Conservation (phyloP, 2,329 filamentous ascomycete species). For the Endothia cerciana region DNA sequence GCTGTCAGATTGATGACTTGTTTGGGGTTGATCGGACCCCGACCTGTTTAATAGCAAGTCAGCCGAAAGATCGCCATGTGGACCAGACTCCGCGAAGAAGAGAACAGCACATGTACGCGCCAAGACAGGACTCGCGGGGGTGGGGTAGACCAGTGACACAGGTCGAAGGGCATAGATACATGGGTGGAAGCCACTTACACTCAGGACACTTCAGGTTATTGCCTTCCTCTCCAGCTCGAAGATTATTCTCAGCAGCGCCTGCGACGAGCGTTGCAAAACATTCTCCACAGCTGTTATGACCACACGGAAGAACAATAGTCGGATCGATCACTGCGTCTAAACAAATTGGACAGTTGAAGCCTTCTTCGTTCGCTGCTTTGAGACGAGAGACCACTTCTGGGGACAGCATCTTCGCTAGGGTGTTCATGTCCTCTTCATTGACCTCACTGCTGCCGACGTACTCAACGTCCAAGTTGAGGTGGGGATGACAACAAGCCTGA, state of each 20-base stretch:
- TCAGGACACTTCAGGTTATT: slow-evolving; percentile 69
- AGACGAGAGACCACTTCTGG: slow-evolving; percentile 68
- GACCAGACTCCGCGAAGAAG: not conserved
- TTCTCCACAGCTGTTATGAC: slow-evolving; percentile 77
- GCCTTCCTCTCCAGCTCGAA: slow-evolving; percentile 64
- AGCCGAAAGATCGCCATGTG: not conserved
- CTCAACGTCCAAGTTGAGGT: slow-evolving; percentile 59
- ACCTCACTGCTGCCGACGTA: slow-evolving; percentile 49
- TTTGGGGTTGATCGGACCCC: slow-evolving; percentile 65
- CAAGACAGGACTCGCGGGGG: not conserved
- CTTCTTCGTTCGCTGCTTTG: slow-evolving; percentile 49
- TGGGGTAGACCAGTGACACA: not conserved
- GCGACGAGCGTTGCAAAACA: slow-evolving; percentile 75
- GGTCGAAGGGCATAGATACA: not conserved
- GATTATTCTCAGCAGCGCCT: slow-evolving; percentile 54
- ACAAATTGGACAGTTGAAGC: slow-evolving; percentile 82
- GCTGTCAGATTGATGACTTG: slow-evolving; percentile 74
- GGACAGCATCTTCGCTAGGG: slow-evolving; percentile 59
- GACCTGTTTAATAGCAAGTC: slow-evolving; percentile 35
- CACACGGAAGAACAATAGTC: slow-evolving; percentile 79
- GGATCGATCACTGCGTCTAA: slow-evolving; percentile 77
- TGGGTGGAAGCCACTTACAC: slow-evolving; percentile 48
- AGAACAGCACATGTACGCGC: not conserved
- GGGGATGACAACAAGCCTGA: slow-evolving; percentile 79
- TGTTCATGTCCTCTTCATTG: slow-evolving; percentile 45